Evolutionary conservation across 139 green algal species (phyloP).

Genomic region (Chlamydomonas eustigma): DNA sequence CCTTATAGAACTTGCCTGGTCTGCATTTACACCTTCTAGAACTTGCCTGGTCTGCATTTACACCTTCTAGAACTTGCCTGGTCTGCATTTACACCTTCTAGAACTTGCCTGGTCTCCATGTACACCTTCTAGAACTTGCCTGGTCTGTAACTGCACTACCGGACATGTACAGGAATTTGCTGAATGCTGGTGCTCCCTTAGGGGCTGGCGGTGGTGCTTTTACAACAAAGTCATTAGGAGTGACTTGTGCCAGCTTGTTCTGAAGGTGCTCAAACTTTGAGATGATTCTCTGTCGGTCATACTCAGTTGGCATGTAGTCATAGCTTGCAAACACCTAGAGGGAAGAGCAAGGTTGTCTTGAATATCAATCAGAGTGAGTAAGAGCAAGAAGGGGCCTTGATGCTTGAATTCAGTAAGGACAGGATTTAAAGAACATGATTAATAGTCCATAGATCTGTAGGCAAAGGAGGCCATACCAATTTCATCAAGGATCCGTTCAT

Average conservation of each 20-base stretch:
- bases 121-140: too few species aligned
- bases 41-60: too few species aligned
- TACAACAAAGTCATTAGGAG: constrained; percentile 31
- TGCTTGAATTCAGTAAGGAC: too few species aligned
- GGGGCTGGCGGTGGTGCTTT: constrained; percentile 8
- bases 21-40: too few species aligned
- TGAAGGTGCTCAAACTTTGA: constrained; percentile 26
- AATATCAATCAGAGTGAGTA: background rate
- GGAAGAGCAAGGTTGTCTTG: background rate
- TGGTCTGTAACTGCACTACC: too few species aligned
- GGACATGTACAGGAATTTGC: constrained; percentile 28
- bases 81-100: too few species aligned
- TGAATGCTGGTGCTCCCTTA: constrained; percentile 30
- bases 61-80: too few species aligned
- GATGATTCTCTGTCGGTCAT: constrained; percentile 18
- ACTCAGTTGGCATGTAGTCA: constrained; percentile 40
- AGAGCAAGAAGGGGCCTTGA: background rate
- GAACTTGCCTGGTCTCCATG: too few species aligned
- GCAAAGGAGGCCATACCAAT: background rate
- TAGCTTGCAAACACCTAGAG: constrained; percentile 21
- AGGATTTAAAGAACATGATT: background rate
- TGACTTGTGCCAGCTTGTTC: constrained; percentile 27
- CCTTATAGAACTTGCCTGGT: too few species aligned
- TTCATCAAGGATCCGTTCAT: background rate
- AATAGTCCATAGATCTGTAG: background rate